Evolutionary conservation across 2,329 filamentous ascomycete genomes (phyloP).

Genomic region (Coniochaeta sp.): DNA sequence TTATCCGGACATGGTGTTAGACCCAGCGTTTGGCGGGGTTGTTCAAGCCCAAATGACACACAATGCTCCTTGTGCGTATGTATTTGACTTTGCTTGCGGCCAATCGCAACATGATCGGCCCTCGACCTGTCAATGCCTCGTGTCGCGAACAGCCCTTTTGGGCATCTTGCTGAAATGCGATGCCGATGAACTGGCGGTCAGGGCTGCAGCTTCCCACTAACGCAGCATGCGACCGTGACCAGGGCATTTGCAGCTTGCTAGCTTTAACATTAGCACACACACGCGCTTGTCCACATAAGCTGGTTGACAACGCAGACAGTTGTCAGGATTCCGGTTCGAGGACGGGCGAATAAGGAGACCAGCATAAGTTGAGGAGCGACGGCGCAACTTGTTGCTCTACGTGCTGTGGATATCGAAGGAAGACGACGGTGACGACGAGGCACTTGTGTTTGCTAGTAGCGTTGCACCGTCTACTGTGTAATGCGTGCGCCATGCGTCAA

Average conservation of each 20-base stretch:
- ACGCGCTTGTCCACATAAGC: neutral
- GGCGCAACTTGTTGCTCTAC: neutral
- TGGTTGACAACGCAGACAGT: neutral
- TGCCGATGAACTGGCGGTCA: constrained; percentile 42
- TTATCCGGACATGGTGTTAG: constrained; percentile 7
- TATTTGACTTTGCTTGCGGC: neutral
- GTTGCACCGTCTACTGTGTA: constrained; percentile 10
- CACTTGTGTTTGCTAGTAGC: constrained; percentile 5
- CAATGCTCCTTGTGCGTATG: constrained; percentile 1
- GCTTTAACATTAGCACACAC: neutral
- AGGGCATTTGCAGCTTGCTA: constrained; percentile 9
- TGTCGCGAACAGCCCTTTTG: neutral
- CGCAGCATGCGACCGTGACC: constrained; percentile 11
- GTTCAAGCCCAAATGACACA: constrained; percentile 12
- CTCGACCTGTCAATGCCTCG: neutral
- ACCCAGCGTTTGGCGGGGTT: constrained; percentile 13
- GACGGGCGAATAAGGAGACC: neutral
- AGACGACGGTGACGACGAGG: too few species aligned
- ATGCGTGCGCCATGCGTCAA: constrained; percentile 19
- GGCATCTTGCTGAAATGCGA: neutral
- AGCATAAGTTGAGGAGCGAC: neutral
- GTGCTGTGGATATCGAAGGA: neutral
- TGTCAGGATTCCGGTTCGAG: neutral
- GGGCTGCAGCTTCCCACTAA: constrained; percentile 23
- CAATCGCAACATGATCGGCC: neutral